Percentiles rank a stretch among this genome's conserved stretches.
phyloP scores from a whole-genome alignment of 129 eudicot species.

The Helianthus annuus region HanXRQr2.0-SUNRISE NC_035446.2:141771559-141772058 shows the following conservation, averaged over 20 bases:
- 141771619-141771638: constrained; percentile 45
- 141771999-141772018: constrained; percentile 54
- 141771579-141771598: constrained; percentile 44
- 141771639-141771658: constrained; percentile 30
- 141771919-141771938: constrained; percentile 57
- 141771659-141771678: not conserved
- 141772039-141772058: constrained; percentile 62
- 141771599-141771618: constrained; percentile 35
- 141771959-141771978: no score
- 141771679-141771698: not conserved
- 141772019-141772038: constrained; percentile 56
- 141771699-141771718: not conserved
- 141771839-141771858: constrained; percentile 62
- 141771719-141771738: no score
- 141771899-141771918: constrained; percentile 49
- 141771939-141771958: constrained; percentile 49
- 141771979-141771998: no score
- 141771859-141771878: constrained; percentile 68
- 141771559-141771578: constrained; percentile 75
- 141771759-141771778: constrained; percentile 42
- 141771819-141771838: constrained; percentile 58
- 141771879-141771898: constrained; percentile 64
- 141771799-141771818: constrained; percentile 41
- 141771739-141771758: constrained; percentile 9
- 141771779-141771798: constrained; percentile 53